These are phyloP conservation scores for Stellera chamaejasme DNA, from an alignment of 345 rosid genomes.

Conservation along the genomic window DNA sequence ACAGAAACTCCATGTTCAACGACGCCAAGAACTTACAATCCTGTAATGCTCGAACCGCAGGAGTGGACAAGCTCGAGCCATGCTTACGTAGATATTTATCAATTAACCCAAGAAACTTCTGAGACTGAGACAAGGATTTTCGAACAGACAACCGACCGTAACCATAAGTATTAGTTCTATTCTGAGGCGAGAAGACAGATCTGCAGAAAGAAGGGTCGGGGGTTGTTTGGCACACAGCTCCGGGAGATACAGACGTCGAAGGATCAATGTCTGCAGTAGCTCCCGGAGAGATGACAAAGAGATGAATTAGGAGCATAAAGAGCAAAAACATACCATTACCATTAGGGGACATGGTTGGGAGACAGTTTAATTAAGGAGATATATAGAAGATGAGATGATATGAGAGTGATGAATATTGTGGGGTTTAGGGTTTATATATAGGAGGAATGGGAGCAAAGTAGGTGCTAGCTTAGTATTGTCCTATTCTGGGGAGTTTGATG, in stretches of 20 bases:
- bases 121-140: constrained; percentile 54
- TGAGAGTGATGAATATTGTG: too few species aligned
- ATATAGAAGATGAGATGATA: too few species aligned
- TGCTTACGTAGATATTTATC: constrained; percentile 39
- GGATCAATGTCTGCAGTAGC: constrained; percentile 3
- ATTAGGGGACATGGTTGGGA: too few species aligned
- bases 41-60: constrained; percentile 58
- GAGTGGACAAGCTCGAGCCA: constrained; percentile 25
- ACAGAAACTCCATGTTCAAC: constrained; percentile 50
- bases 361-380: too few species aligned
- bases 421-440: too few species aligned
- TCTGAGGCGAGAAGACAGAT: constrained; percentile 42
- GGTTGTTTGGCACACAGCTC: constrained; percentile 40
- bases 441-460: too few species aligned
- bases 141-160: constrained; percentile 52
- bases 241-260: constrained; percentile 19
- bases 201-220: constrained; percentile 62
- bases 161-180: constrained; percentile 35
- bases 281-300: constrained; percentile 13
- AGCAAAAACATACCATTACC: constrained; percentile 4
- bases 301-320: constrained; percentile 14
- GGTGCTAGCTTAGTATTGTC: too few species aligned
- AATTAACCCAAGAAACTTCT: constrained; percentile 35
- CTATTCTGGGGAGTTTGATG: too few species aligned
- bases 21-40: constrained; percentile 56